Base-by-base conservation (phyloP, 2,329 filamentous ascomycete species). In the Bisporella sp. region DNA sequence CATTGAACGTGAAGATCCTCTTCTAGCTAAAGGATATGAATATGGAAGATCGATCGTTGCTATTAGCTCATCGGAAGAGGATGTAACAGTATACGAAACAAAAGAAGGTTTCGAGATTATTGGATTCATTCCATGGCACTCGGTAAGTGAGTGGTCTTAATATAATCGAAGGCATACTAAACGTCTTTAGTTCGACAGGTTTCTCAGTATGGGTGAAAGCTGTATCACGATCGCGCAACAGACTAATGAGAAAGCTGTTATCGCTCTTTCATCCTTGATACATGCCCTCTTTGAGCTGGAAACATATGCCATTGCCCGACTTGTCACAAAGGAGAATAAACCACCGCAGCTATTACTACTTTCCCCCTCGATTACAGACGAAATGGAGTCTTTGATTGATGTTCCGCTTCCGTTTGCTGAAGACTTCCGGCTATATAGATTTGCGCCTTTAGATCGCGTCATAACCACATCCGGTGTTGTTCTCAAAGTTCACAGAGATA, bases 1-100 rank as follows among this genome's bases (percentile, higher is more conserved):
- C 48, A 83, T 99, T 30, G 81, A 87, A 31, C 82, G 82, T 51
- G 90, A 95, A 11, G 81, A 89, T 12, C 21, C 21, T 21, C 21
- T 21, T 21, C 75, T 99, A 37, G 89, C 89, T n/a, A 95, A 90
- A 66, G 93, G 93, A 0, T 99, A 92, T 62, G 84, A 89, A 62
- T 99, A 99, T 65, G 93, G 93, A 43, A 80, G 90, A 50, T 96
- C 92, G 0, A 89, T 88, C 2, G 92, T 99, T 1, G 84, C 87
- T 58, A 96, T 99, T 58, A 88, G 82, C 57, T 84, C 91, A 59
- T 86, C 86, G 0, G 92, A 99, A 61, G 79, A 85, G 65, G 89
- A 91, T 58, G 82, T 96, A 51, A 95, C 89, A n/a, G 90, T 87
- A 57, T 76, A 96, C 33, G 85, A 95, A 61, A 93, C 89, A 0